Evolutionary conservation across 106 monocot species (phyloP).

Genomic region (Acorus calamus): DNA sequence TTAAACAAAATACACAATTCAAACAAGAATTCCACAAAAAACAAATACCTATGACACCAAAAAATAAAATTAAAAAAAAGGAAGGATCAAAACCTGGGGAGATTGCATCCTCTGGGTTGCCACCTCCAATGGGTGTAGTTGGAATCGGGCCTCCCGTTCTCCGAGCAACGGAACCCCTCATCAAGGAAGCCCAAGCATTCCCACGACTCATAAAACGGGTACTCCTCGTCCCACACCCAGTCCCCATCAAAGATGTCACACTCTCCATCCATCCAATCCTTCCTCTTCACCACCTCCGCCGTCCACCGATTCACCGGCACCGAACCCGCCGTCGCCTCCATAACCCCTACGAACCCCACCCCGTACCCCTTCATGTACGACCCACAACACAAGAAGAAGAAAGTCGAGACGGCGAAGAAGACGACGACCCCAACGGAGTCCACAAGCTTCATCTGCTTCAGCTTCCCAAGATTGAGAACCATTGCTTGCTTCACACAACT

Average conservation of each 20-base stretch:
- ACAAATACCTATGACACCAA: too few species aligned
- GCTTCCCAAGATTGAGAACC: too few species aligned
- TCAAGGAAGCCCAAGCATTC: slow-evolving; percentile 42
- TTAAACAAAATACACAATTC: too few species aligned
- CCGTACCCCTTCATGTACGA: too few species aligned
- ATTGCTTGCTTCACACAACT: too few species aligned
- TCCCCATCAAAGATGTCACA: slow-evolving; percentile 49
- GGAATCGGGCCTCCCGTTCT: slow-evolving; percentile 49
- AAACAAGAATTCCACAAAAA: too few species aligned
- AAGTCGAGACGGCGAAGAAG: too few species aligned
- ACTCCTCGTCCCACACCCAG: slow-evolving; percentile 53
- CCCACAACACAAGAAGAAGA: too few species aligned
- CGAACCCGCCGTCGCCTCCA: not conserved
- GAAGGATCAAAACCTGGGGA: slow-evolving; percentile 31
- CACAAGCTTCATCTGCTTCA: too few species aligned
- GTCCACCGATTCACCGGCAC: not conserved
- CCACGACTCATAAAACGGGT: slow-evolving; percentile 42
- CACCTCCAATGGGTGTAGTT: slow-evolving; percentile 59
- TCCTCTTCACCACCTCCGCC: not conserved
- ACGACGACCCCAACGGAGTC: too few species aligned
- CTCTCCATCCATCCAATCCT: not conserved
- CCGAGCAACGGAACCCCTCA: slow-evolving; percentile 51
- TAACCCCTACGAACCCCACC: too few species aligned
- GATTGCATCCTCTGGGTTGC: slow-evolving; percentile 41
- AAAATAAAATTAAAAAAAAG: not conserved